Evolutionary conservation across 495 filamentous ascomycete species (phyloP), one percentile per base, ranked within the genome.

Genomic region (Annulohypoxylon maeteangense): DNA sequence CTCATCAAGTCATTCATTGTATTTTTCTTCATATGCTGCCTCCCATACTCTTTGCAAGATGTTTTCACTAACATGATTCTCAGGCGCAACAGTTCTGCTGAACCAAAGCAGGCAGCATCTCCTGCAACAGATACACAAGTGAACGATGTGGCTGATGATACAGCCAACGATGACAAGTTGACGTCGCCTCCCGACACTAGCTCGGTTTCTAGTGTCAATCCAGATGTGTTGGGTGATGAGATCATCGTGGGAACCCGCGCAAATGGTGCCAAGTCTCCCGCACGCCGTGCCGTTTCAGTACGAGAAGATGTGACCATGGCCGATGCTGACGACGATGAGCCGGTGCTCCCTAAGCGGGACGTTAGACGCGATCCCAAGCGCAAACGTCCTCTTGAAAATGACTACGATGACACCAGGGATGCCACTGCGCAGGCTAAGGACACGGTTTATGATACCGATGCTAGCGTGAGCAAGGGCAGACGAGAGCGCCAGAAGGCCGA

Each of bases 211-310:
- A 83, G 79, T 45, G 59, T 72, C 5, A 77, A 76, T 8, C 73
- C 75, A 3, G 78, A 80, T 36, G 72, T 76, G 32, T 48, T 81
- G 2, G 77, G 81, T 27, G 82, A 84, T 60, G 82, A 83, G 74
- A 85, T 85, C 55, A 78, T 85, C 7, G 83, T 84, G 16, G 79
- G 80, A 14, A 81, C 78, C 27, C 78, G 79, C 4, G 74, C 77
- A 20, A 77, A 80, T 71, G 76, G 66, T 1, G 71, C 60, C 57
- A 71, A 75, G 23, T 71, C 68, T 0, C 78, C 79, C 18, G 71
- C 71, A 22, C 63, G 47, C 16, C 78, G 22, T 6, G 68, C 60
- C 38, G 62, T 58, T 8, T 71, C 76, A 0, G 79, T 80, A 18
- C 47, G 62, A 12, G 80, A 75, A 31, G 80, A 81, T 67, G 47